These are phyloP conservation scores for Pseudodiploospora longispora DNA, from an alignment of 2,329 filamentous ascomycete species.

Conservation along the genomic window DNA sequence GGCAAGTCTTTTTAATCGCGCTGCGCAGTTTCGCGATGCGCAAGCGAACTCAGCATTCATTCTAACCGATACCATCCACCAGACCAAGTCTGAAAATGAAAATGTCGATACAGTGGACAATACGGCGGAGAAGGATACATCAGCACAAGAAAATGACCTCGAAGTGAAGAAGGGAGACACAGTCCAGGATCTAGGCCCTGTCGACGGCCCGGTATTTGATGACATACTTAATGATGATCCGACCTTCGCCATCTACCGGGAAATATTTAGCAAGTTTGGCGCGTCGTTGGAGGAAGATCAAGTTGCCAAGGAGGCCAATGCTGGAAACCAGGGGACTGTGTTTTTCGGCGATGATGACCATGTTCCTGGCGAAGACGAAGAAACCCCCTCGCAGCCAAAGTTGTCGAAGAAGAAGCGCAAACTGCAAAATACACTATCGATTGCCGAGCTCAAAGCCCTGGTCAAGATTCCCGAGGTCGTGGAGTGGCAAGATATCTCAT, in stretches of 20 bases:
- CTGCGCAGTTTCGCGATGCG: neutral
- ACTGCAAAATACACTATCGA: constrained; percentile 81
- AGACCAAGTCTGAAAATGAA: neutral
- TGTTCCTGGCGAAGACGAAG: constrained; percentile 77
- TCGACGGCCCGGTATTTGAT: constrained; percentile 48
- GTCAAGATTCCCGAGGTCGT: constrained; percentile 89
- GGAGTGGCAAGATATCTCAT: constrained; percentile 94
- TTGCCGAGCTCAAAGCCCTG: constrained; percentile 89
- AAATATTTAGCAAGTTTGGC: constrained; percentile 74
- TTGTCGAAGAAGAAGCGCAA: constrained; percentile 95
- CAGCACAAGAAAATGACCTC: constrained; percentile 1
- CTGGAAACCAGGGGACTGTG: constrained; percentile 73
- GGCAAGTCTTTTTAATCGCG: neutral
- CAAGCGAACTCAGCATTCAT: neutral
- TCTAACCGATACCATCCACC: neutral
- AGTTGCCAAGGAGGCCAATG: constrained; percentile 54
- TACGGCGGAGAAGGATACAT: constrained; percentile 1
- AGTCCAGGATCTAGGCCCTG: constrained; percentile 24
- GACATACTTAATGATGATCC: constrained; percentile 62
- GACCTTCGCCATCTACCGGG: constrained; percentile 74
- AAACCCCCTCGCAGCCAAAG: constrained; percentile 54
- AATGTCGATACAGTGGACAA: too few species aligned
- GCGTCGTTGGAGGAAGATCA: constrained; percentile 55
- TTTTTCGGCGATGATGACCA: constrained; percentile 79
- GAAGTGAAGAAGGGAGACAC: constrained; percentile 18